Evolutionary conservation across 169 alveolate species (phyloP), one percentile per base, ranked within the genome.

Genomic region (Plasmodium gaboni): DNA sequence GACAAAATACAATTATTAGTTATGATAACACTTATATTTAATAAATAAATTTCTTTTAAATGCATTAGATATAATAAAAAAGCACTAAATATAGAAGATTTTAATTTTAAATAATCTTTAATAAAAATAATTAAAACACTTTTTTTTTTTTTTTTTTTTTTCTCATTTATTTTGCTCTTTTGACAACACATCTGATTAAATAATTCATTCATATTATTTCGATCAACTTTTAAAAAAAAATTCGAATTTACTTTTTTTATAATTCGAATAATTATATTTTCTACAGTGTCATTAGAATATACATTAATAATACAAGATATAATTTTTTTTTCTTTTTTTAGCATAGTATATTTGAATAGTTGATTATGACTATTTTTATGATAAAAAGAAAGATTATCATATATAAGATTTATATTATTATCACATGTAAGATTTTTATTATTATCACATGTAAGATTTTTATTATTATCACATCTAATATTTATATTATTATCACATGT

Each of bases 1-100:
- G 89, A 78, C 2, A 64, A 60, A 1, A 65, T 10, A 51, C 89
- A 78, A 78, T 44, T 64, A 59, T 44, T 78, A 8, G 89, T 78
- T 50, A 78, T 78, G 22, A 78, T 65, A 13, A 78, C 78, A 78
- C 89, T 78, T 46, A 78, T 78, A 57, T 65, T 65, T 64, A 78
- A 26, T n/a, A 65, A 64, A 42, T 63, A 46, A 26, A 78, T 24
- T 65, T 78, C 89, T 44, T 78, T 78, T 70, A 78, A 64, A 65
- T 78, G 89, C 10, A 46, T 55, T 17, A 78, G 46, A 63, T 78
- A 78, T 12, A 78, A 59, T 38, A 78, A 42, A n/a, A 78, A 53
- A 12, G 71, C 76, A 48, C 61, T 78, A 65, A 78, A 78, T 48
- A 28, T 44, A 44, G 89, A 63, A 17, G 89, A 32, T 57, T 65